These are phyloP conservation scores for Cystofilobasidium capitatum DNA, from an alignment of 768 basidiomycete species.

Conservation along the genomic window DNA sequence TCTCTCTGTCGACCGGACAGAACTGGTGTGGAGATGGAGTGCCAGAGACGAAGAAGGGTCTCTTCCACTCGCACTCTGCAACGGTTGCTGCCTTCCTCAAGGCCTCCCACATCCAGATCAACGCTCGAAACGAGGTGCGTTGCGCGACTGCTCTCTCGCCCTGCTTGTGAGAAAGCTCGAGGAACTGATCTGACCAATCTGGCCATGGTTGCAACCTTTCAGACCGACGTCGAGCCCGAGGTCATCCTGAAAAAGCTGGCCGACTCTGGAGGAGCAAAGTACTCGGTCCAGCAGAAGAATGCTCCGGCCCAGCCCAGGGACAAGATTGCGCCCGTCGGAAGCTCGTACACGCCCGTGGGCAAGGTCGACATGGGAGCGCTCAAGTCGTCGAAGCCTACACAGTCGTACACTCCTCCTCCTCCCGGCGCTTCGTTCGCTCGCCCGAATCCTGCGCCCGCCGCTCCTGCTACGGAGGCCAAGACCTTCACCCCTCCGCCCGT, in stretches of 20 bases:
- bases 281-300: slow-evolving; percentile 67
- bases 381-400: slow-evolving; percentile 13
- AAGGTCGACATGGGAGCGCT: slow-evolving; percentile 32
- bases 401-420: slow-evolving; percentile 1
- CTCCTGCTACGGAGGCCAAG: slow-evolving; percentile 43
- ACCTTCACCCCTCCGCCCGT: slow-evolving; percentile 30
- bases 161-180: background rate
- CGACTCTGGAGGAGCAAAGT: slow-evolving; percentile 80
- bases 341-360: slow-evolving; percentile 35
- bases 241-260: slow-evolving; percentile 79
- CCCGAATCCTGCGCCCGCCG: slow-evolving; percentile 45
- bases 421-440: slow-evolving; percentile 37
- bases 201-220: slow-evolving; percentile 1
- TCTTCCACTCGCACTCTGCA: slow-evolving; percentile 78
- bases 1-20: slow-evolving; percentile 18
- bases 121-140: slow-evolving; percentile 71
- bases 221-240: slow-evolving; percentile 70
- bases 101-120: slow-evolving; percentile 76
- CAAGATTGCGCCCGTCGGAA: slow-evolving; percentile 57
- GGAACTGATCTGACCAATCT: background rate
- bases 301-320: slow-evolving; percentile 53
- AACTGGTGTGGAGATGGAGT: slow-evolving; percentile 78
- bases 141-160: background rate
- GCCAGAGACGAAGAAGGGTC: slow-evolving; percentile 79
- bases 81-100: slow-evolving; percentile 70